Percentiles rank a stretch among this genome's conserved stretches.
phyloP scores from a whole-genome alignment of 192 early-diverging fungal genomes.

The Coemansia nantahalensis region DNA sequence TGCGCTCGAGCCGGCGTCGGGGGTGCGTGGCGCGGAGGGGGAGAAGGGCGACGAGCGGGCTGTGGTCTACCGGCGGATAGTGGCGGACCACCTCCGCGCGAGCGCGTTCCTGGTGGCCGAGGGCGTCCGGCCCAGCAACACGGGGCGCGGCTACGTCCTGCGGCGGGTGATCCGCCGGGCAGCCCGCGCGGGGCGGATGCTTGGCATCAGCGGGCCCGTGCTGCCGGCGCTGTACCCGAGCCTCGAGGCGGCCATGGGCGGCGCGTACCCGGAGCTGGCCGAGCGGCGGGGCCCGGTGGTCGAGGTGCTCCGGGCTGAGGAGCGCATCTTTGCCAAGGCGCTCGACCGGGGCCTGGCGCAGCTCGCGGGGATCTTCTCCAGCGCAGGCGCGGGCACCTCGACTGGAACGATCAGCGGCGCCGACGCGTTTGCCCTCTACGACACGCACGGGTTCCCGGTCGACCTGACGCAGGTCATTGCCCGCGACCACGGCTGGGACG shows the following conservation, averaged over 20 bases:
- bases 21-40: too few relatives aligned
- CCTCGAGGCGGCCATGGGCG: conserved; percentile 86
- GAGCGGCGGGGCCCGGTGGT: conserved; percentile 73
- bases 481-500: conserved; percentile 80
- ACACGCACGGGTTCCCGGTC: conserved; percentile 97
- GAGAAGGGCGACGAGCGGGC: too few relatives aligned
- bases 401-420: conserved; percentile 65
- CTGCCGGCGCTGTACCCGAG: conserved; percentile 89
- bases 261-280: conserved; percentile 85
- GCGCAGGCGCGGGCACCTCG: conserved; percentile 13
- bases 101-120: conserved; percentile 94
- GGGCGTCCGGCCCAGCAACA: conserved; percentile 92
- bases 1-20: conserved; percentile 52
- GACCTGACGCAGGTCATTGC: conserved; percentile 97
- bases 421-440: conserved; percentile 93
- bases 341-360: conserved; percentile 91
- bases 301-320: conserved; percentile 89
- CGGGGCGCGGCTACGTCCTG: conserved; percentile 98
- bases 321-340: conserved; percentile 84
- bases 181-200: conserved; percentile 83
- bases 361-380: conserved; percentile 67
- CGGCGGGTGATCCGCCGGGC: conserved; percentile 94
- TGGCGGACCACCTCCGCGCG: conserved; percentile 96
- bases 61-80: conserved; percentile 94
- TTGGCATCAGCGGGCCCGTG: conserved; percentile 80